Conservation (phyloP, 192 early-diverging fungal genomes). For the Bifiguratus adelaidae region DNA sequence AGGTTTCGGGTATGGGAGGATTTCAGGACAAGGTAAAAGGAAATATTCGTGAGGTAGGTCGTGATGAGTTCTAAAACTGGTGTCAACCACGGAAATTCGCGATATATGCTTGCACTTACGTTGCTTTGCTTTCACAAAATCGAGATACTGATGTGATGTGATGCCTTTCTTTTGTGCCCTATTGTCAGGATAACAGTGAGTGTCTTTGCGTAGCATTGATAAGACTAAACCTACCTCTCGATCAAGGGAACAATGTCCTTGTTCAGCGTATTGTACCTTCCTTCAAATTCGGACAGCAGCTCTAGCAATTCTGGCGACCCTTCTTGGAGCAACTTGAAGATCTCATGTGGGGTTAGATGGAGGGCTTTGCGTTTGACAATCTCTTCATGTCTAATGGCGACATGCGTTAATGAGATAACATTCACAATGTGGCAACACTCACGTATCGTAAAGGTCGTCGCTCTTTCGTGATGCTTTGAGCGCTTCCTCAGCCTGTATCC, state of each 20-base stretch:
- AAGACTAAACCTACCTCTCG: conserved; percentile 10
- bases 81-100: no score
- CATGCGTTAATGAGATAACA: background rate
- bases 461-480: no score
- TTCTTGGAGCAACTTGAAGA: conserved; percentile 54
- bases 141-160: conserved; percentile 12
- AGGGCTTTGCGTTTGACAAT: conserved; percentile 23
- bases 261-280: conserved; percentile 20
- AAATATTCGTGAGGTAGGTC: conserved; percentile 81
- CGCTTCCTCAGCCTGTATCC: no score
- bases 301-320: conserved; percentile 66
- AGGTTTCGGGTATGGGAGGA: conserved; percentile 40
- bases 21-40: conserved; percentile 76
- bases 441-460: no score
- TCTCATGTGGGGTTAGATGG: conserved; percentile 46
- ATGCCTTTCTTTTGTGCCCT: conserved; percentile 5
- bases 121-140: conserved; percentile 25
- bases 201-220: background rate
- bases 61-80: conserved; percentile 27
- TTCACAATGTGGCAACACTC: no score
- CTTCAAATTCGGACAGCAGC: conserved; percentile 50
- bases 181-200: background rate
- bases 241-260: conserved; percentile 19
- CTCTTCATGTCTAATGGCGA: conserved; percentile 17
- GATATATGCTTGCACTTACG: conserved; percentile 15